A percentile compares a stretch with the other conserved stretches of the same genome.
phyloP scores from a whole-genome alignment of 768 basidiomycete genomes.

The Rhizopogon vulgaris region DNA sequence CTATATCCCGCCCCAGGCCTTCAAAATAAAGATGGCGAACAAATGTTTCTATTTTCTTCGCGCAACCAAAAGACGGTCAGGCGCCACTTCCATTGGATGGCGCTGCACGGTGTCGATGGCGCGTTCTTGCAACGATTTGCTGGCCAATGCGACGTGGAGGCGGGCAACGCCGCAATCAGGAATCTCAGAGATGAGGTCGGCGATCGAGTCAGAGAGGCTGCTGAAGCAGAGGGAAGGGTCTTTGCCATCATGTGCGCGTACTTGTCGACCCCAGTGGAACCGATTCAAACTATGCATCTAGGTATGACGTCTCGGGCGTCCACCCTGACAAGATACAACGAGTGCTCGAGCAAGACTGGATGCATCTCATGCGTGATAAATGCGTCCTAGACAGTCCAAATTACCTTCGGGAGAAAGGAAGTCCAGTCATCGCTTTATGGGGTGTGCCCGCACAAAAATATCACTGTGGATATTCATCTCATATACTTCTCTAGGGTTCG shows the following conservation, averaged over 20 bases:
- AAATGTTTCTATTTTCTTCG: constrained; percentile 71
- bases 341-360: constrained; percentile 68
- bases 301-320: constrained; percentile 85
- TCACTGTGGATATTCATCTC: not conserved
- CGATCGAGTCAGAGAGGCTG: constrained; percentile 64
- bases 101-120: constrained; percentile 71
- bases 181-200: constrained; percentile 69
- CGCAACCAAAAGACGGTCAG: constrained; percentile 70
- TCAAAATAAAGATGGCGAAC: constrained; percentile 46
- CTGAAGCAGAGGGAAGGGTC: constrained; percentile 74
- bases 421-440: constrained; percentile 71
- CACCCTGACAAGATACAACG: constrained; percentile 59
- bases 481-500: constrained; percentile 44
- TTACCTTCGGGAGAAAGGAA: constrained; percentile 66
- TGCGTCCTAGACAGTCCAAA: constrained; percentile 63
- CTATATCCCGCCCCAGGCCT: constrained; percentile 67
- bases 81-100: constrained; percentile 65
- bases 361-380: constrained; percentile 58
- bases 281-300: constrained; percentile 18
- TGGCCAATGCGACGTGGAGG: constrained; percentile 54
- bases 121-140: constrained; percentile 78
- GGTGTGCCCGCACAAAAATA: constrained; percentile 30
- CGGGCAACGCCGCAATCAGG: constrained; percentile 49
- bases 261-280: not conserved
- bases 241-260: constrained; percentile 74